Evolutionary conservation across 1,284 basidiomycete species (phyloP), one percentile per base, ranked within the genome.

Genomic region (Termitomyces sp.): DNA sequence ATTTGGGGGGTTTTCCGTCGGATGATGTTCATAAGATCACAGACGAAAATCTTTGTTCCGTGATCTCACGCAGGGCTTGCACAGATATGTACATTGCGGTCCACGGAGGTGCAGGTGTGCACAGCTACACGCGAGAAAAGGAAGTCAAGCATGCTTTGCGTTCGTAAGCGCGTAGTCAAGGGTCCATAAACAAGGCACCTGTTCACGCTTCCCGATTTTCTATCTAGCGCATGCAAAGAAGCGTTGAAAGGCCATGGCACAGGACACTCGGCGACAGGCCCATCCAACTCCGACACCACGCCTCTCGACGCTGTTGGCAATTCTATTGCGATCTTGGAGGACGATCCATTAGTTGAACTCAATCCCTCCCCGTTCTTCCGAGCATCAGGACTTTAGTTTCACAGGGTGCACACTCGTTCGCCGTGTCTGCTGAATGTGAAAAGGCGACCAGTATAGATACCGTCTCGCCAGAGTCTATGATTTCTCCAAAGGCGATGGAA

Each of bases 51-150:
- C 18, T 1, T 19, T 30, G 11, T 43, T 43, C 28, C 28, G 19
- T 31, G 18, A 44, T 33, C 30, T 24, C 31, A 31, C 28, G 28
- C 30, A 31, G 18, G 11, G 6, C 7, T 11, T 31, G 28, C 21
- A 10, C 9, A 30, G 28, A 30, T 30, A 49, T 50, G 37, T 72
- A 68, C 50, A 65, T 86, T 49, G 79, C 77, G 3, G 83, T 86
- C 2, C 86, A 88, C 59, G 85, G 83, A 31, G 86, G 86, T 44
- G 86, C 86, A 35, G 86, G 86, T 2, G 66, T 70, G 18, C 84
- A 86, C 59, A 66, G 72, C 9, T 64, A 60, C 41, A 57, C 64
- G 3, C 66, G 68, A 24, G 83, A 84, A 47, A 65, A 68, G 18
- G 69, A 72, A 42, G 68, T 84, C 26, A 86, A 82, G 59, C 67